Evolutionary conservation across 2,329 filamentous ascomycete species (phyloP).

Genomic region (Orbilia brochopaga): DNA sequence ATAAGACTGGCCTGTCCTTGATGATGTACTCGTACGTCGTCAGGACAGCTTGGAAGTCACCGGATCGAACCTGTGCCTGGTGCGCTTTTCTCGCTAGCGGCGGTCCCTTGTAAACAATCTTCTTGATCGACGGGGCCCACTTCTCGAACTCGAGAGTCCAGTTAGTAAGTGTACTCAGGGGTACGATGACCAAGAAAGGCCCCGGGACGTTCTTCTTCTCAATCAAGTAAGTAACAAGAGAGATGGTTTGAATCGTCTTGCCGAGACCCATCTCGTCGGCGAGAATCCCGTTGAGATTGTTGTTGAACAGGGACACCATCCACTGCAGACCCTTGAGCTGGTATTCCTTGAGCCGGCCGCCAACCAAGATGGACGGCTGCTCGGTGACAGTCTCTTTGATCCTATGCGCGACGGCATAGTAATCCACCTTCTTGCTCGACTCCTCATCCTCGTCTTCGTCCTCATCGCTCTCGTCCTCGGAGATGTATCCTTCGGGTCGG

Average conservation of each 20-base stretch:
- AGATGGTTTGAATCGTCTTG: slow-evolving; percentile 99
- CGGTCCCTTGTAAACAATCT: slow-evolving; percentile 96
- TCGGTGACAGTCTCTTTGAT: slow-evolving; percentile 87
- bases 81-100: slow-evolving; percentile 85
- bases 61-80: slow-evolving; percentile 91
- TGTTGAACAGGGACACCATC: slow-evolving; percentile 99
- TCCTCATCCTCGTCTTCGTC: slow-evolving; percentile 73
- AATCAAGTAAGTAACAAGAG: slow-evolving; percentile 94
- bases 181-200: slow-evolving; percentile 95
- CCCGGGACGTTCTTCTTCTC: slow-evolving; percentile 91
- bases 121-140: slow-evolving; percentile 86
- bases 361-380: slow-evolving; percentile 85
- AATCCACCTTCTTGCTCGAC: slow-evolving; percentile 83
- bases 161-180: slow-evolving; percentile 94
- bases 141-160: slow-evolving; percentile 99
- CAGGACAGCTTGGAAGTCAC: slow-evolving; percentile 91
- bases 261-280: slow-evolving; percentile 99
- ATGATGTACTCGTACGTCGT: slow-evolving; percentile 99
- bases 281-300: slow-evolving; percentile 97
- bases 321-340: slow-evolving; percentile 98
- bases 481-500: slow-evolving; percentile 62
- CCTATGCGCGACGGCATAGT: slow-evolving; percentile 96
- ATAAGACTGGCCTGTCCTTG: slow-evolving; percentile 92
- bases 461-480: slow-evolving; percentile 68
- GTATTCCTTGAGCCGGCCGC: slow-evolving; percentile 93